These are phyloP conservation scores for Salvia sclarea DNA, from an alignment of 305 asterid genomes.

Conservation along the genomic window DNA sequence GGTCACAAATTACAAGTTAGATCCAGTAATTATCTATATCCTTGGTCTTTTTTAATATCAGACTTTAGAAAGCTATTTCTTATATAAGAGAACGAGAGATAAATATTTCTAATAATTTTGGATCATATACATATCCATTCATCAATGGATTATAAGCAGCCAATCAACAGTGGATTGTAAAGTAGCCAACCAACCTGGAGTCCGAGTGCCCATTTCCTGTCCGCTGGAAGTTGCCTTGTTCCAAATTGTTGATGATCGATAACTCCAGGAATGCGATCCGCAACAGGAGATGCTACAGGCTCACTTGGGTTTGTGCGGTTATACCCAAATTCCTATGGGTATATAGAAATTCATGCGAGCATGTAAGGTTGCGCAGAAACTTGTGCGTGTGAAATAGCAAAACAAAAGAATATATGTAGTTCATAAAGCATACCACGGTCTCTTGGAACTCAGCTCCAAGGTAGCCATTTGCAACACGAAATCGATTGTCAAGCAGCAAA, in stretches of 20 bases:
- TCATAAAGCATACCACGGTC: constrained; percentile 53
- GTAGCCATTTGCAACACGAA: constrained; percentile 80
- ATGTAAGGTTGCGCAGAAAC: constrained; percentile 13
- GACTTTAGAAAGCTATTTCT: not conserved
- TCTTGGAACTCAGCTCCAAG: constrained; percentile 93
- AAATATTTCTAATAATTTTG: no score
- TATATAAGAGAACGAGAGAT: no score
- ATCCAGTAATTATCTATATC: not conserved
- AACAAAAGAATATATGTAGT: not conserved
- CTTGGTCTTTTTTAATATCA: not conserved
- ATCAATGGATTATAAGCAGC: not conserved
- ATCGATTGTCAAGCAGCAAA: constrained; percentile 86
- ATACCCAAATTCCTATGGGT: constrained; percentile 60
- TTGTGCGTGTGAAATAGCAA: not conserved
- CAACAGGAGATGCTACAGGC: constrained; percentile 52
- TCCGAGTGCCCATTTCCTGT: constrained; percentile 96
- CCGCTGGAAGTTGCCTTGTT: constrained; percentile 61
- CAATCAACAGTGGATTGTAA: not conserved
- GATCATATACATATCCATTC: not conserved
- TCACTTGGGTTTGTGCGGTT: constrained; percentile 55
- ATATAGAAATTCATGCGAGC: constrained; percentile 10
- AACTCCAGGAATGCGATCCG: constrained; percentile 58
- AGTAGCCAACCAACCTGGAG: constrained; percentile 74
- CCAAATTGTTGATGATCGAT: constrained; percentile 67
- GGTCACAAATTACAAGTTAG: not conserved